A percentile compares a stretch with the other conserved stretches of the same genome.
Evolutionary conservation across 2,329 filamentous ascomycete genomes (phyloP).

Genomic region (Kalaharituber pfeilii): DNA sequence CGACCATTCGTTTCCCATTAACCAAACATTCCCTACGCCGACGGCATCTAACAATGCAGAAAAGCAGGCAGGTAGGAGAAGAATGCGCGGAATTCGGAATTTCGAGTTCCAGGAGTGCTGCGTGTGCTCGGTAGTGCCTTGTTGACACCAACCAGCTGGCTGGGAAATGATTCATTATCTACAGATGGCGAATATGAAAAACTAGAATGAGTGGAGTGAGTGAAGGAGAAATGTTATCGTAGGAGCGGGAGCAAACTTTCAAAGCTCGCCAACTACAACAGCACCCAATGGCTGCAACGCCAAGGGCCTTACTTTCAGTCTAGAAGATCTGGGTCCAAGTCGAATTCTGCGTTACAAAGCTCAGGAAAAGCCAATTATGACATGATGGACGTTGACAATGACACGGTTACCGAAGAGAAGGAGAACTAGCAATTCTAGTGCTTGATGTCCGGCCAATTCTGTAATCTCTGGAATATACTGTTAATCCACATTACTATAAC

Average conservation of each 20-base stretch:
- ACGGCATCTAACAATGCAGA: neutral
- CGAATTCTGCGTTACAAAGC: conserved; percentile 23
- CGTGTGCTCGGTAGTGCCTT: conserved; percentile 65
- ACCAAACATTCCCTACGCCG: neutral
- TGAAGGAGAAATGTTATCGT: conserved; percentile 68
- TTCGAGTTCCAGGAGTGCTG: conserved; percentile 37
- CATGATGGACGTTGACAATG: neutral
- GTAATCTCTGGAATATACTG: neutral
- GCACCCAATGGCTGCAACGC: conserved; percentile 52
- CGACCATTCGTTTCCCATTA: conserved; percentile 48
- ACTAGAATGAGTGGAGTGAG: conserved; percentile 39
- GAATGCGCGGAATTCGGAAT: conserved; percentile 42
- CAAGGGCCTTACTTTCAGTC: conserved; percentile 68
- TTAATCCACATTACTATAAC: neutral
- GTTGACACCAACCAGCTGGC: conserved; percentile 86
- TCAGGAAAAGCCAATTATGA: neutral
- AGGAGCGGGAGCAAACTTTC: conserved; percentile 64
- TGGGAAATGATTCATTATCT: conserved; percentile 28
- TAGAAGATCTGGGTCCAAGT: conserved; percentile 65
- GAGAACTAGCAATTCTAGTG: neutral
- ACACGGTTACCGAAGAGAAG: neutral
- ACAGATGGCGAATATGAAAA: neutral
- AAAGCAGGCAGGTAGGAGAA: neutral
- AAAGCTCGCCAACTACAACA: conserved; percentile 46
- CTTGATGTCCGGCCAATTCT: neutral